Percentiles rank a stretch among this genome's conserved stretches.
phyloP scores from a whole-genome alignment of 2,329 filamentous ascomycete species.

The Fusarium domesticum region DNA sequence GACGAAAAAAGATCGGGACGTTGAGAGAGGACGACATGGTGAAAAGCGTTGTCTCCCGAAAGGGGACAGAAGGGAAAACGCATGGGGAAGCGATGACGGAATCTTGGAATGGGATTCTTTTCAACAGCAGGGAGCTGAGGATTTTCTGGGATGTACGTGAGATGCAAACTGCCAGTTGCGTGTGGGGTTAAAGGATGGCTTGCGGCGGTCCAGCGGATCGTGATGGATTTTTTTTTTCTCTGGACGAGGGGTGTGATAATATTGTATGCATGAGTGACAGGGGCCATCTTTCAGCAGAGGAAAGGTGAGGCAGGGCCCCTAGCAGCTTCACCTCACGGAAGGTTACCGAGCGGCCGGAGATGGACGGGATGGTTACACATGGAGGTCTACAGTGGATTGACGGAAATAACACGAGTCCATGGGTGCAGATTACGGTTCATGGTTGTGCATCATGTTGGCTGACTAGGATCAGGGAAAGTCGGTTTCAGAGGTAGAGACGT shows the following conservation, averaged over 20 bases:
- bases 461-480: background rate
- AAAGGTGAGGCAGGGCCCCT: constrained; percentile 9
- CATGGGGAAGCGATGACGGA: constrained; percentile 18
- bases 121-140: too few relatives aligned
- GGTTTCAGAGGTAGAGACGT: background rate
- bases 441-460: background rate
- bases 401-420: too few relatives aligned
- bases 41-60: constrained; percentile 9
- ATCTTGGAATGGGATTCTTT: too few relatives aligned
- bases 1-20: constrained; percentile 30
- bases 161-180: constrained; percentile 6
- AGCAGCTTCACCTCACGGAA: constrained; percentile 19
- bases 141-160: constrained; percentile 6
- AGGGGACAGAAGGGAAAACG: background rate
- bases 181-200: constrained; percentile 17
- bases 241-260: constrained; percentile 2
- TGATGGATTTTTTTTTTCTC: constrained; percentile 11
- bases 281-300: too few relatives aligned
- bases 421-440: too few relatives aligned
- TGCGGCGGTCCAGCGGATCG: constrained; percentile 29
- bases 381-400: too few relatives aligned
- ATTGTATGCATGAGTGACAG: too few relatives aligned
- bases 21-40: constrained; percentile 3
- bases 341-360: constrained; percentile 28
- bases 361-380: constrained; percentile 28